phyloP scores from a whole-genome alignment of 257 asterid genomes.

The Plectranthus barbatus region DNA sequence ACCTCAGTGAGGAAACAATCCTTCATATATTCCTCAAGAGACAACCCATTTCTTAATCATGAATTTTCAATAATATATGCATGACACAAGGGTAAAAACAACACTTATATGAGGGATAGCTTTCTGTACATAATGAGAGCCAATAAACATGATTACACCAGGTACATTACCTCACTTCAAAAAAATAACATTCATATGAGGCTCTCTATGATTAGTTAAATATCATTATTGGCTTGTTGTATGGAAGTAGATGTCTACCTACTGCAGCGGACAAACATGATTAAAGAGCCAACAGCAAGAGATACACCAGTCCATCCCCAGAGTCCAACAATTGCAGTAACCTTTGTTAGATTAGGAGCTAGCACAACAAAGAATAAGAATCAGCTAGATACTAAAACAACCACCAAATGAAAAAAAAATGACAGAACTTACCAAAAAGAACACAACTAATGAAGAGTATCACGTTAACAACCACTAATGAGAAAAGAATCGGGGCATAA shows the following conservation, averaged over 20 bases:
- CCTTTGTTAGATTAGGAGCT: slow-evolving; percentile 77
- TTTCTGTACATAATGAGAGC: too few relatives aligned
- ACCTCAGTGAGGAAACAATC: not conserved
- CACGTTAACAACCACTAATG: slow-evolving; percentile 41
- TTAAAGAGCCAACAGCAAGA: slow-evolving; percentile 56
- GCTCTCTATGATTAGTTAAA: slow-evolving; percentile 3
- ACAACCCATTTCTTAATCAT: not conserved
- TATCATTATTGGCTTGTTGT: not conserved
- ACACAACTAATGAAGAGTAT: slow-evolving; percentile 72
- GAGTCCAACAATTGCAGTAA: slow-evolving; percentile 86
- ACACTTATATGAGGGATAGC: too few relatives aligned
- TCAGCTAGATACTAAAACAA: slow-evolving; percentile 23
- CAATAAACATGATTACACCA: too few relatives aligned
- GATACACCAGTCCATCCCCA: slow-evolving; percentile 94
- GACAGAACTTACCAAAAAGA: slow-evolving; percentile 56
- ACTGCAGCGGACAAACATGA: slow-evolving; percentile 71
- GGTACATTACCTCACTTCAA: slow-evolving; percentile 6
- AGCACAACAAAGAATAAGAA: slow-evolving; percentile 28
- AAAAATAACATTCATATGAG: not conserved
- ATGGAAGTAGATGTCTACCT: slow-evolving; percentile 43
- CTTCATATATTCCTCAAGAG: not conserved
- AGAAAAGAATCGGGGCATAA: slow-evolving; percentile 77
- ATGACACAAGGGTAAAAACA: not conserved
- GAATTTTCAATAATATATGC: not conserved
- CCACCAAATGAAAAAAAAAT: not conserved